Base-by-base conservation (phyloP, 164 flowering plant species). In the Vitis cinerea region DNA sequence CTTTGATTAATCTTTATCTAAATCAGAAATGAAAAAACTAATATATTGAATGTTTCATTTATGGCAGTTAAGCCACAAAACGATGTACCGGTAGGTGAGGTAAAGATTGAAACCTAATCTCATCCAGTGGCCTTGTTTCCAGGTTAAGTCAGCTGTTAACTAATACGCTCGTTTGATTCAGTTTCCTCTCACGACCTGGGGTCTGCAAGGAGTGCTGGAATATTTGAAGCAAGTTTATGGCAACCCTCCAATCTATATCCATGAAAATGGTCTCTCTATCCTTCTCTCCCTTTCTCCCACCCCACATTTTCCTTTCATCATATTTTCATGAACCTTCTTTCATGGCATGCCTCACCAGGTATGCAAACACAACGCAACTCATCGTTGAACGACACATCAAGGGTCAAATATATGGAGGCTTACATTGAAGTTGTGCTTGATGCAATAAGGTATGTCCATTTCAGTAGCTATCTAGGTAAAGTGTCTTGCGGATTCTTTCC, bases 181-280 rank as follows among this genome's bases (percentile, higher is more conserved):
- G 87, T 60, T 67, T 10, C 84, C 82, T 0, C 12, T 77, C 52
- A 16, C 4, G 9, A 78, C 87, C 0, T 66, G 61, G 74, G 86
- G 84, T 56, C 63, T 88, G 70, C 68, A 70, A 73, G 14, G 15
- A 51, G 63, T 77, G 37, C 74, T 88, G 52, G 86, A 84, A 77
- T 82, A 86, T 59, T 57, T 90, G 65, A 84, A 87, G 78, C 74
- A 80, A 71, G 74, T 64, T 63, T 90, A 90, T 71, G 91, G 86
- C 64, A 90, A 90, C 73, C 92, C 86, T 60, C 83, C 87, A 29
- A 14, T 83, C 2, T 77, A 72, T 63, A 71, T 85, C 44, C 73
- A 78, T 37, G 89, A 85, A 74, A 85, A 83, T 74, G 89, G 89
- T 79, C 57, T 59, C 67, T 72, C 64, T 72, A 67, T 58, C 69